These are phyloP conservation scores for Digitaria exilis DNA, from an alignment of 202 grass and related monocot genomes.

Conservation along the genomic window DNA sequence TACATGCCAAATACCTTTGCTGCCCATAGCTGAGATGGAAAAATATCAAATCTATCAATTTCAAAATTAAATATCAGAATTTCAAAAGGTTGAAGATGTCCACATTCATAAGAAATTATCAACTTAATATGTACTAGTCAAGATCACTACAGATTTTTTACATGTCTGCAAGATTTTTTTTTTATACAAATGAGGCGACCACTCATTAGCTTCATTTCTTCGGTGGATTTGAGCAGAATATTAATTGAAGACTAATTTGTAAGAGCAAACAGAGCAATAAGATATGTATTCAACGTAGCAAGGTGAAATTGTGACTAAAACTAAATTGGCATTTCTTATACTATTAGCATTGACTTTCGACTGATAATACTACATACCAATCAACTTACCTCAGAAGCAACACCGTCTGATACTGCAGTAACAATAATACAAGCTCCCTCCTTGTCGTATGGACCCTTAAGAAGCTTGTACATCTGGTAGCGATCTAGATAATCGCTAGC, in stretches of 20 bases:
- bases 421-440: slow-evolving; percentile 85
- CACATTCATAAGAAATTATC: slow-evolving; percentile 4
- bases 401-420: slow-evolving; percentile 65
- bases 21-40: slow-evolving; percentile 63
- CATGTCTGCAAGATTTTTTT: neutral
- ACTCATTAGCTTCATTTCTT: neutral
- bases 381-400: slow-evolving; percentile 70
- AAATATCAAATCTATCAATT: neutral
- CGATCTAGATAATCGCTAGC: slow-evolving; percentile 73
- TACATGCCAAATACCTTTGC: slow-evolving; percentile 85
- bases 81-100: neutral
- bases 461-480: slow-evolving; percentile 83
- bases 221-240: neutral
- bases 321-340: neutral
- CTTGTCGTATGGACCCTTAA: slow-evolving; percentile 80
- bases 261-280: neutral
- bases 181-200: neutral
- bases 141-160: neutral
- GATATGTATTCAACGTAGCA: neutral
- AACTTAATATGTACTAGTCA: neutral
- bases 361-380: neutral
- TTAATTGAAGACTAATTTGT: neutral
- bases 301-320: neutral
- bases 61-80: neutral
- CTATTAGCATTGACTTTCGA: neutral